A percentile compares a stretch with the other conserved stretches of the same genome.
Conservation (phyloP, 345 rosid genomes). For the Litchi chinensis region DNA sequence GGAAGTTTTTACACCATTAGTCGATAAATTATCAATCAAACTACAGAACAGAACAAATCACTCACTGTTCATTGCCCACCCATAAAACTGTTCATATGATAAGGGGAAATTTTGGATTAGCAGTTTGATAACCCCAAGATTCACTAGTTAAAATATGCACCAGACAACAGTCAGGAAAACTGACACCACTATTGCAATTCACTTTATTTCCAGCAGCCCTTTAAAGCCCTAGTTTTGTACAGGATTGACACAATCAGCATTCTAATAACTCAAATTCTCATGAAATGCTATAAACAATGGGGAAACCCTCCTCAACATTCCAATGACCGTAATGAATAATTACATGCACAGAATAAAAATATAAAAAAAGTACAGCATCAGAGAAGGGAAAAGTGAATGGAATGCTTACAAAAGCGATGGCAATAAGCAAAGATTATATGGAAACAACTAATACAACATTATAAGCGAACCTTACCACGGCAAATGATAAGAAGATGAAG, state of each 20-base stretch:
- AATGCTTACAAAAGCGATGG: not conserved
- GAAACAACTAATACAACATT: constrained; percentile 2
- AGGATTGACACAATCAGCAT: not conserved
- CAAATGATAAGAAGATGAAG: constrained; percentile 61
- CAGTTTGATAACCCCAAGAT: too few species aligned
- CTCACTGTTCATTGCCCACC: too few species aligned
- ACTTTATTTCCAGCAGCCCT: not conserved
- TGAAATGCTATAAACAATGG: not conserved
- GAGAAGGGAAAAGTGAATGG: constrained; percentile 6
- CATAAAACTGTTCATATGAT: too few species aligned
- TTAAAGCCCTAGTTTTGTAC: not conserved
- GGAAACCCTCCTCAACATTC: not conserved
- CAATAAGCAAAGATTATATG: not conserved
- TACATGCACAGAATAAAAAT: not conserved
- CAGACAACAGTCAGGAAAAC: not conserved
- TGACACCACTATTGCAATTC: not conserved
- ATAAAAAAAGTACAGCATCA: not conserved
- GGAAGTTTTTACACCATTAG: not conserved
- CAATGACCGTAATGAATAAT: not conserved
- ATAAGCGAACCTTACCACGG: constrained; percentile 60
- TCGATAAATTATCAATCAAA: not conserved
- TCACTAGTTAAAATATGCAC: too few species aligned
- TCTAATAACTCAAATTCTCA: not conserved
- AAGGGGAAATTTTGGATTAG: too few species aligned
- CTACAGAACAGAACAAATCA: too few species aligned